phyloP scores from a whole-genome alignment of 2,329 filamentous ascomycete species.

The Huntiella omanensis region DNA sequence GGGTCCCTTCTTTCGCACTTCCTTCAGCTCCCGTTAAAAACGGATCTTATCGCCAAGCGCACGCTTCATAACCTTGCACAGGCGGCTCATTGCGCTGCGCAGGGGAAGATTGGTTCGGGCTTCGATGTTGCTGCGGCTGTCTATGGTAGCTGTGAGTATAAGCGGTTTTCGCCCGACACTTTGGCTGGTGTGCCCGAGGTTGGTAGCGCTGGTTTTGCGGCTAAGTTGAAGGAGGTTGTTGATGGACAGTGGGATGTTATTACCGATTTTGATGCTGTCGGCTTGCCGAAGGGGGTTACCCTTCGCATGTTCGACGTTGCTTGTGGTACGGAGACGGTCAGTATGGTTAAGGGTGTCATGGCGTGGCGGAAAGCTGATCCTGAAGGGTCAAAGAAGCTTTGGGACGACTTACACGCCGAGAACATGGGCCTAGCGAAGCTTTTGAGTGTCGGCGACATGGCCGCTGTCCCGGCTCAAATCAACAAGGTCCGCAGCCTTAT shows the following conservation, averaged over 20 bases:
- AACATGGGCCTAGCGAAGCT: slow-evolving; percentile 54
- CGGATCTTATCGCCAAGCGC: slow-evolving; percentile 19
- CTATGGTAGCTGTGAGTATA: slow-evolving; percentile 78
- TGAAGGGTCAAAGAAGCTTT: slow-evolving; percentile 42
- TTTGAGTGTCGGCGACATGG: slow-evolving; percentile 32
- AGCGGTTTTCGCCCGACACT: slow-evolving; percentile 71
- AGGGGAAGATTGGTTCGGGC: slow-evolving; percentile 89
- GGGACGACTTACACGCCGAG: slow-evolving; percentile 52
- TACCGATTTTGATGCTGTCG: slow-evolving; percentile 27
- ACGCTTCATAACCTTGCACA: slow-evolving; percentile 84
- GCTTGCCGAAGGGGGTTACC: slow-evolving; percentile 55
- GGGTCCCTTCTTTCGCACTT: slow-evolving; percentile 62
- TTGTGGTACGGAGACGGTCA: slow-evolving; percentile 78
- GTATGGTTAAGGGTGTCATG: slow-evolving; percentile 88
- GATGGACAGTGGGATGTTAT: slow-evolving; percentile 57
- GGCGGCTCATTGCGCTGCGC: slow-evolving; percentile 81
- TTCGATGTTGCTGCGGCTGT: slow-evolving; percentile 91
- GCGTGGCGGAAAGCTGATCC: slow-evolving; percentile 54
- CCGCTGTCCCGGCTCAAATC: slow-evolving; percentile 28
- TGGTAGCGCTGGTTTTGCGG: slow-evolving; percentile 46
- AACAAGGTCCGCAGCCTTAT: slow-evolving; percentile 41
- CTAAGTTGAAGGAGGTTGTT: slow-evolving; percentile 44
- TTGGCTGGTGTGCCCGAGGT: slow-evolving; percentile 49
- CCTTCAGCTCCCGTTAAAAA: slow-evolving; percentile 26
- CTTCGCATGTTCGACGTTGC: slow-evolving; percentile 92